A percentile compares a stretch with the other conserved stretches of the same genome.
Conservation (phyloP, 257 asterid species). For the Solanum peruvianum region DNA sequence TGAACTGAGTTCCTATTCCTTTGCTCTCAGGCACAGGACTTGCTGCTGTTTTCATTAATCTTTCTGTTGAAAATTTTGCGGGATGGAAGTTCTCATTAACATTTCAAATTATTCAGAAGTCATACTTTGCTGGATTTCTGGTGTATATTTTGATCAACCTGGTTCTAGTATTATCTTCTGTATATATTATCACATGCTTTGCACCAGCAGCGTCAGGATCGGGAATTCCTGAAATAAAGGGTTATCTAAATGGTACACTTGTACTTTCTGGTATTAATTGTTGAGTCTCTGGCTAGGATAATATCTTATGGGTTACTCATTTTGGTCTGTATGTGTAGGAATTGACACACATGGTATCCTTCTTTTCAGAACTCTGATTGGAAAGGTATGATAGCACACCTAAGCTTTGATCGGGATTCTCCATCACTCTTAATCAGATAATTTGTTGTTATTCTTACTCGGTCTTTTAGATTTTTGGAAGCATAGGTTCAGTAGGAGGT, state of each 20-base stretch:
- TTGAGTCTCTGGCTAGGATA: background rate
- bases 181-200: slow-evolving; percentile 65
- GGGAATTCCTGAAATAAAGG: slow-evolving; percentile 99
- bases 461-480: slow-evolving; percentile 75
- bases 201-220: slow-evolving; percentile 99
- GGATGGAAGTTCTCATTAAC: slow-evolving; percentile 99
- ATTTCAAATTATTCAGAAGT: slow-evolving; percentile 79
- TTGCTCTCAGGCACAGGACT: slow-evolving; percentile 76
- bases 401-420: background rate
- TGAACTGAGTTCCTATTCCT: background rate
- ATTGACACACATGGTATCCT: slow-evolving; percentile 94
- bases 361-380: slow-evolving; percentile 86
- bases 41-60: slow-evolving; percentile 94
- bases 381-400: slow-evolving; percentile 52
- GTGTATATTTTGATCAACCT: slow-evolving; percentile 73
- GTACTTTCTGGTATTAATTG: background rate
- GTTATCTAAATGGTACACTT: slow-evolving; percentile 74
- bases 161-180: slow-evolving; percentile 88
- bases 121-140: slow-evolving; percentile 82
- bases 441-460: background rate
- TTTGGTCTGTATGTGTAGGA: slow-evolving; percentile 36
- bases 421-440: background rate
- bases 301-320: slow-evolving; percentile 7
- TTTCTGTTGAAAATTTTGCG: slow-evolving; percentile 97
- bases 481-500: slow-evolving; percentile 99